Conservation (phyloP, 2,329 filamentous ascomycete genomes). For the Pseudogymnoascus sp. region DNA sequence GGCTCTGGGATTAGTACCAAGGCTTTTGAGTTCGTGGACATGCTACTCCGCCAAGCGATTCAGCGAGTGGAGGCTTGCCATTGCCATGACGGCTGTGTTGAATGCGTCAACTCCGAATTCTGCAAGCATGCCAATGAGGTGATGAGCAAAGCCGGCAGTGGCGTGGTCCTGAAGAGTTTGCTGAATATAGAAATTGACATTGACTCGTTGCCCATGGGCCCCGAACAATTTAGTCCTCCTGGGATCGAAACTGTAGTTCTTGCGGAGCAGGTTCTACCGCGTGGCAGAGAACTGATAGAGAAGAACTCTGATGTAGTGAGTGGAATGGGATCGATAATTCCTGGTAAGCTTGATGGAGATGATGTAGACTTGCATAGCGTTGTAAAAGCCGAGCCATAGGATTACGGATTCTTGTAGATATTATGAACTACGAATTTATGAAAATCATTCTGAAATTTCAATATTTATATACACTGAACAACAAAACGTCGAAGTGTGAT, state of each 20-base stretch:
- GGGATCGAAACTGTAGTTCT: slow-evolving; percentile 76
- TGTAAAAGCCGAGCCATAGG: background rate
- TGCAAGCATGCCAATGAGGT: slow-evolving; percentile 85
- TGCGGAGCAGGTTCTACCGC: slow-evolving; percentile 52
- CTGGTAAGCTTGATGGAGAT: background rate
- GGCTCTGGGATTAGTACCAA: slow-evolving; percentile 85
- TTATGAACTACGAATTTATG: slow-evolving; percentile 3
- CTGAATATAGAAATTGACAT: slow-evolving; percentile 71
- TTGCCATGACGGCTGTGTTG: slow-evolving; percentile 74
- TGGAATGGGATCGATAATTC: background rate
- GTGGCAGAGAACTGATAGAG: slow-evolving; percentile 13
- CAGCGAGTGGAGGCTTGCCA: slow-evolving; percentile 65
- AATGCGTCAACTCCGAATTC: slow-evolving; percentile 77
- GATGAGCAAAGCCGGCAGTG: slow-evolving; percentile 84
- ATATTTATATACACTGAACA: too few relatives aligned
- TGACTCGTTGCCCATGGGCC: slow-evolving; percentile 77
- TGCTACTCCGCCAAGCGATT: slow-evolving; percentile 67
- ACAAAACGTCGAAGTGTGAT: background rate
- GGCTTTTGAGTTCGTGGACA: slow-evolving; percentile 85
- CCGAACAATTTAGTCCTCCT: slow-evolving; percentile 57
- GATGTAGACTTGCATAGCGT: background rate
- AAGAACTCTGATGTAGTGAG: background rate
- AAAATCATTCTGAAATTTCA: background rate
- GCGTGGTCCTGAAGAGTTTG: slow-evolving; percentile 69
- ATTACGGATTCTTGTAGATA: background rate